Conservation (phyloP, 2,329 filamentous ascomycete genomes). For the Aureobasidium sp. region DNA sequence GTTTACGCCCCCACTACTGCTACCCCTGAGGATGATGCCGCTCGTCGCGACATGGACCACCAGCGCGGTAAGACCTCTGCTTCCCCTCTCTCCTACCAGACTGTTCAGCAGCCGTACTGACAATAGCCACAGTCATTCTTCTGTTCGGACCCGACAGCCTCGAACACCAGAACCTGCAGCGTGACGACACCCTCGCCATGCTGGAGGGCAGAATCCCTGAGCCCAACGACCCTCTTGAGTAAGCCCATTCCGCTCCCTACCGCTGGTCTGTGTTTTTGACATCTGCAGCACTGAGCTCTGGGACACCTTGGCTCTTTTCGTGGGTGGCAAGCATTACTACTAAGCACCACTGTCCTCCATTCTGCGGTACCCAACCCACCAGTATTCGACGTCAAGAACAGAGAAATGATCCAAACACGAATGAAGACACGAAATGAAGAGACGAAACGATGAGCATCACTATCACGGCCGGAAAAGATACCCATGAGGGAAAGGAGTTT, state of each 20-base stretch:
- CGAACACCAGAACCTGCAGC: neutral
- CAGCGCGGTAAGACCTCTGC: neutral
- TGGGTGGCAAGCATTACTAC: neutral
- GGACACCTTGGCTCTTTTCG: neutral
- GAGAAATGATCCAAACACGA: neutral
- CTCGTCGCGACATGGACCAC: neutral
- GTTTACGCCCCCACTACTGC: neutral
- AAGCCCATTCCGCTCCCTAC: neutral
- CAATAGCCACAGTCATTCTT: neutral
- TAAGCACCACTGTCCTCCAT: neutral
- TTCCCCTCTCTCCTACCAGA: neutral
- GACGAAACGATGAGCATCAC: neutral
- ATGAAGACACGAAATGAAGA: neutral
- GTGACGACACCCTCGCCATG: neutral
- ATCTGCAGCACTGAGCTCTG: neutral
- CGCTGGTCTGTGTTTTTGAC: neutral
- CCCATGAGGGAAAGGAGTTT: neutral
- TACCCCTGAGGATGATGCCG: neutral
- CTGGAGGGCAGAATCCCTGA: neutral
- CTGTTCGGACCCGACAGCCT: neutral
- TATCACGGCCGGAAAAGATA: neutral
- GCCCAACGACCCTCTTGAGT: neutral
- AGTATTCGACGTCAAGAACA: neutral
- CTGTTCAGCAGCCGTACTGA: neutral
- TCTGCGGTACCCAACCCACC: no score